phyloP scores from a whole-genome alignment of 805 yeast genomes.

The Cyberlindnera bimundalis region DNA sequence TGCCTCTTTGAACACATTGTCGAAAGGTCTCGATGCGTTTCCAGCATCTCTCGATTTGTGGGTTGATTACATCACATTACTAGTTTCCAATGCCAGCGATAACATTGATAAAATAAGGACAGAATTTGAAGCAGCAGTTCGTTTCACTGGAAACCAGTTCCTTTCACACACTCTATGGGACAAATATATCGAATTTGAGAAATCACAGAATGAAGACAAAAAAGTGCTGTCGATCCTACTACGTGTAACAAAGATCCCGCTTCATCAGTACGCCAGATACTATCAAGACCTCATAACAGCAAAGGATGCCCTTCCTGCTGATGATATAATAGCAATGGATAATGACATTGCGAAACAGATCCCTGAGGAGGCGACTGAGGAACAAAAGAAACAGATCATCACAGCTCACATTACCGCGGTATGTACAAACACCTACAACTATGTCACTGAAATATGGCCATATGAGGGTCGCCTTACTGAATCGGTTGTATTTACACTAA shows the following conservation, averaged over 20 bases:
- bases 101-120: constrained; percentile 34
- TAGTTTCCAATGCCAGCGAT: constrained; percentile 39
- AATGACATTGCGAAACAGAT: constrained; percentile 19
- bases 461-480: constrained; percentile 65
- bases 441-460: constrained; percentile 50
- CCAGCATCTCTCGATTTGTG: constrained; percentile 65
- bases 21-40: constrained; percentile 42
- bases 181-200: constrained; percentile 59
- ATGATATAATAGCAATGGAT: constrained; percentile 17
- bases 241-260: constrained; percentile 54
- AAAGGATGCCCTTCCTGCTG: constrained; percentile 17
- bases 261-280: constrained; percentile 84
- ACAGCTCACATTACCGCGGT: constrained; percentile 16
- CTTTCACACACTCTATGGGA: constrained; percentile 85
- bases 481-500: constrained; percentile 52
- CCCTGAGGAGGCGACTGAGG: constrained; percentile 12
- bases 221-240: constrained; percentile 41
- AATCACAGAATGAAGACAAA: constrained; percentile 34
- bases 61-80: constrained; percentile 59
- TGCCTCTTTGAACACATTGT: constrained; percentile 44
- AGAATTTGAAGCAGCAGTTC: constrained; percentile 47
- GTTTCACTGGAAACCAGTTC: constrained; percentile 64
- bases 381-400: constrained; percentile 24
- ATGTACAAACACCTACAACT: constrained; percentile 18
- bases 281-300: constrained; percentile 46